These are phyloP conservation scores for Nicotiana noctiflora DNA, from an alignment of 257 asterid genomes.

Conservation along the genomic window DNA sequence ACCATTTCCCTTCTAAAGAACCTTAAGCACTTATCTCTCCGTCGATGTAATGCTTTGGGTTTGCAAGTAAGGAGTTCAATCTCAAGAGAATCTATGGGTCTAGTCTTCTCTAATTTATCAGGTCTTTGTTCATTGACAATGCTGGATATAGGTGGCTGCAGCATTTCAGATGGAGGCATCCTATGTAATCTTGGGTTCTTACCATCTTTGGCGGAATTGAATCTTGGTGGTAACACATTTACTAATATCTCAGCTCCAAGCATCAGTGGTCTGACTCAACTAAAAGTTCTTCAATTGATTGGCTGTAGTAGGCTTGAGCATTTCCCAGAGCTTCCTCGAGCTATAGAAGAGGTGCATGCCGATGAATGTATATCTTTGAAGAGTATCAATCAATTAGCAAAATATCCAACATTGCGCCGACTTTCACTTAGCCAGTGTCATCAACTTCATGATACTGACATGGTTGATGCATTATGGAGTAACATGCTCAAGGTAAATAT, in stretches of 20 bases:
- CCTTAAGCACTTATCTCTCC: background rate
- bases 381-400: background rate
- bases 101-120: background rate
- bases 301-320: background rate
- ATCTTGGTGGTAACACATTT: conserved; percentile 9
- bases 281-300: conserved; percentile 3
- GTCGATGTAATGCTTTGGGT: background rate
- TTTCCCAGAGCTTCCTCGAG: conserved; percentile 12
- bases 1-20: background rate
- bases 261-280: conserved; percentile 7
- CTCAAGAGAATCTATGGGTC: background rate
- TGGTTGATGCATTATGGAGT: background rate
- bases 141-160: conserved; percentile 6
- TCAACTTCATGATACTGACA: background rate
- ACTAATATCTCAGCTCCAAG: background rate
- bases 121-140: conserved; percentile 8
- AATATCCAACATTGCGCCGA: background rate
- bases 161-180: background rate
- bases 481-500: conserved; percentile 8
- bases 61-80: background rate
- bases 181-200: conserved; percentile 6
- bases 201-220: background rate
- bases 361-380: conserved; percentile 12
- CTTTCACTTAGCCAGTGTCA: background rate
- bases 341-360: background rate